phyloP scores from a whole-genome alignment of 495 filamentous ascomycete species.

The Wilcoxina mikolae region DNA sequence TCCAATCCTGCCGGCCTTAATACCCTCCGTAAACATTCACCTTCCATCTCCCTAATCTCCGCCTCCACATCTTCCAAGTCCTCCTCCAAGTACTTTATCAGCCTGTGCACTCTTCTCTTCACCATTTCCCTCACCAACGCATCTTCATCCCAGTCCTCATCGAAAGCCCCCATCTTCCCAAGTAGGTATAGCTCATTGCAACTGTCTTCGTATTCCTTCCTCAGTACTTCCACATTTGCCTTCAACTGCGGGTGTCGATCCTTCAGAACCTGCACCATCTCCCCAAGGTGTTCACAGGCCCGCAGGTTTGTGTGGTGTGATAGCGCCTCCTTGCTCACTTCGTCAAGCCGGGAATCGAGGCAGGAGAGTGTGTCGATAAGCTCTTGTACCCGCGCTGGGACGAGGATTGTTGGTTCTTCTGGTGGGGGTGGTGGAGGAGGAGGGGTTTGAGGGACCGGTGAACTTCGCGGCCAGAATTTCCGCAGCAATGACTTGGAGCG shows the following conservation, averaged over 20 bases:
- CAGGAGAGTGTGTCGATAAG: neutral
- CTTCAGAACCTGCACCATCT: neutral
- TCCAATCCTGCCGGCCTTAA: constrained; percentile 1
- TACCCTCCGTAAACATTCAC: neutral
- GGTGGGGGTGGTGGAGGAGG: neutral
- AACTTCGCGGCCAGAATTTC: too few relatives aligned
- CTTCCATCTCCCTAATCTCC: neutral
- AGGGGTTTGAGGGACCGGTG: neutral
- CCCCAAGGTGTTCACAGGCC: neutral
- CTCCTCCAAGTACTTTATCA: neutral
- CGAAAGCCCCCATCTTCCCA: neutral
- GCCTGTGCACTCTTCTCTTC: neutral
- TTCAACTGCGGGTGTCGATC: neutral
- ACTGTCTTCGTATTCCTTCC: neutral
- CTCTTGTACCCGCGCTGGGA: neutral
- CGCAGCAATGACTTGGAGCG: neutral
- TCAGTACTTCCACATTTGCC: neutral
- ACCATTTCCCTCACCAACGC: neutral
- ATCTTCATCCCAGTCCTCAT: neutral
- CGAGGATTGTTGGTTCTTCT: neutral
- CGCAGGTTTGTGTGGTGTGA: neutral
- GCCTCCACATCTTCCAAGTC: neutral
- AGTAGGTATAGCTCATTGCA: neutral
- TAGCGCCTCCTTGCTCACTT: neutral
- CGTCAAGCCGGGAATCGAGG: neutral